phyloP scores from a whole-genome alignment of 2,329 filamentous ascomycete genomes.

The Penicillium sp. region DNA sequence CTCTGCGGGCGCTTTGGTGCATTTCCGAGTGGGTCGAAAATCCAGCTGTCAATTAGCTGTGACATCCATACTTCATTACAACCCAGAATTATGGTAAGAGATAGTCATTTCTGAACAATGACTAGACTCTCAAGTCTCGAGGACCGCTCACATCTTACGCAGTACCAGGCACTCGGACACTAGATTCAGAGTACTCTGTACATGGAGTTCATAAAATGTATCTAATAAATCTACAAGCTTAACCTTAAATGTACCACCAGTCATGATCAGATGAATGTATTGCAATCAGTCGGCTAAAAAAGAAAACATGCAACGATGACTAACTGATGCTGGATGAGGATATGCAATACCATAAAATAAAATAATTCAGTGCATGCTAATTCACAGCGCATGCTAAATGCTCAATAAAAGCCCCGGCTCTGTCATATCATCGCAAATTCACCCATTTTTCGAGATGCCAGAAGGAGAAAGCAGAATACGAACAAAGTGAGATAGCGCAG shows the following conservation, averaged over 20 bases:
- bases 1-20: neutral
- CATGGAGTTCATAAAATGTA: neutral
- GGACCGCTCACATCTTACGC: neutral
- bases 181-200: neutral
- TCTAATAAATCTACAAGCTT: neutral
- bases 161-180: neutral
- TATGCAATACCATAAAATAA: conserved; percentile 22
- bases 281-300: neutral
- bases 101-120: neutral
- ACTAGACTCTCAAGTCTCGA: neutral
- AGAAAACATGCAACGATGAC: conserved; percentile 7
- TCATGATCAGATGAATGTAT: conserved; percentile 6
- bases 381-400: conserved; percentile 40
- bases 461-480: conserved; percentile 22
- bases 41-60: conserved; percentile 1
- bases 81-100: neutral
- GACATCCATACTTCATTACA: neutral
- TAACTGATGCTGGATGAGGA: conserved; percentile 15
- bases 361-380: conserved; percentile 12
- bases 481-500: conserved; percentile 26
- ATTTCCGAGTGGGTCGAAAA: conserved; percentile 1
- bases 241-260: neutral
- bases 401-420: conserved; percentile 31
- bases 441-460: conserved; percentile 15
- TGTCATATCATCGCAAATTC: conserved; percentile 25